These are phyloP conservation scores for Luvunga scandens DNA, from an alignment of 345 rosid genomes.

Conservation along the genomic window DNA sequence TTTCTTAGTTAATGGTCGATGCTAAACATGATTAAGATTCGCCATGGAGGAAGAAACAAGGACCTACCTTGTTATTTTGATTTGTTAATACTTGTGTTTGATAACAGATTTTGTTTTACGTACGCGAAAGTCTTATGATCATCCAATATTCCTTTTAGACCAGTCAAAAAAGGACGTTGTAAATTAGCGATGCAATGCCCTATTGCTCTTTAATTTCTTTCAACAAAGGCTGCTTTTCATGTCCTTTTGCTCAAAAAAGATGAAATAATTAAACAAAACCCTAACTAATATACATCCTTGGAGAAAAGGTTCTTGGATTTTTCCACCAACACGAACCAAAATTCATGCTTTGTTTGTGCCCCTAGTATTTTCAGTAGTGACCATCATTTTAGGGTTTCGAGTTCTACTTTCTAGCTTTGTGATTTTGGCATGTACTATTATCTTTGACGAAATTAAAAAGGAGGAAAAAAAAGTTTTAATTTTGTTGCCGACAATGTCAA, in stretches of 20 bases:
- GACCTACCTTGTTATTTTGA: not conserved
- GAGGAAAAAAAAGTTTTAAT: not conserved
- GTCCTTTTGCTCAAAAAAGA: constrained; percentile 24
- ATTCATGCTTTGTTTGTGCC: not conserved
- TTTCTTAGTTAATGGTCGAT: not conserved
- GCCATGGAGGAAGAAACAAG: constrained; percentile 5
- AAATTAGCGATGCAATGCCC: not conserved
- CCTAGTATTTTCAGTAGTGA: not conserved
- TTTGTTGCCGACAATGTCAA: not conserved
- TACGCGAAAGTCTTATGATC: not conserved
- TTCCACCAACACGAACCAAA: not conserved
- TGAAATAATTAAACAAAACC: not conserved
- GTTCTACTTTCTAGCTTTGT: not conserved
- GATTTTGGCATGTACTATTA: not conserved
- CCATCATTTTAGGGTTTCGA: not conserved
- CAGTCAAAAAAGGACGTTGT: constrained; percentile 9
- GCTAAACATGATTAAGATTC: not conserved
- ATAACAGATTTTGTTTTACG: constrained; percentile 2
- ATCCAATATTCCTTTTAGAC: constrained; percentile 7
- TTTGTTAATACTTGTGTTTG: not conserved
- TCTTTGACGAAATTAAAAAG: not conserved
- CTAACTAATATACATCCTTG: constrained; percentile 1
- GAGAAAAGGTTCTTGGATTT: not conserved
- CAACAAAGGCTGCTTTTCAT: constrained; percentile 35
- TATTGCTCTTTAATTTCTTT: constrained; percentile 3